phyloP scores from a whole-genome alignment of 2,329 filamentous ascomycete species.

The Coniochaeta sp. region DNA sequence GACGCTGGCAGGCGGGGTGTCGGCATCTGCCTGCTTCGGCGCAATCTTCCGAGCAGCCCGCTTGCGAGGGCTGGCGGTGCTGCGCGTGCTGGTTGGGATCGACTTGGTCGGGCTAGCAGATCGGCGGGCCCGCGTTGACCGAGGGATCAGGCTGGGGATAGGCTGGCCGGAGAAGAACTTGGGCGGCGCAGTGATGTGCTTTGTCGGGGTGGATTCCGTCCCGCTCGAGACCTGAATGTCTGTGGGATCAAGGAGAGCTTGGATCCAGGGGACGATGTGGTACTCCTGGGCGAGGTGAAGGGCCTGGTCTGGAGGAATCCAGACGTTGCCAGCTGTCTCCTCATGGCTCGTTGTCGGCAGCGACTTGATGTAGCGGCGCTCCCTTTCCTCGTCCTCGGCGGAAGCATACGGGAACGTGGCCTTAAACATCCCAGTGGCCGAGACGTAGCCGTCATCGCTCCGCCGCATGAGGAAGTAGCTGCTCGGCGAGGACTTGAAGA shows the following conservation, averaged over 20 bases:
- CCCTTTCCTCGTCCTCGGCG: slow-evolving; percentile 62
- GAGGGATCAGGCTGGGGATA: slow-evolving; percentile 29
- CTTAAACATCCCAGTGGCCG: slow-evolving; percentile 89
- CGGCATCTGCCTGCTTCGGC: slow-evolving; percentile 28
- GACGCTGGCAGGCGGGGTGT: slow-evolving; percentile 13
- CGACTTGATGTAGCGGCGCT: slow-evolving; percentile 79
- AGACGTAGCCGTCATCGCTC: slow-evolving; percentile 77
- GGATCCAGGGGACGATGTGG: slow-evolving; percentile 77
- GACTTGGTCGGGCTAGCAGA: slow-evolving; percentile 52
- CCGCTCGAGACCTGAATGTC: slow-evolving; percentile 64
- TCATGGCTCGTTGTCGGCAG: slow-evolving; percentile 76
- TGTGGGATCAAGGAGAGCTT: slow-evolving; percentile 82
- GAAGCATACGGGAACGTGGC: slow-evolving; percentile 77
- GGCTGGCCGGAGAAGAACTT: slow-evolving; percentile 50
- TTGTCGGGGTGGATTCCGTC: slow-evolving; percentile 50
- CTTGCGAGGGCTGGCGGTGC: slow-evolving; percentile 48
- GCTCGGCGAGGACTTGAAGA: slow-evolving; percentile 83
- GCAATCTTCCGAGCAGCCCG: slow-evolving; percentile 36
- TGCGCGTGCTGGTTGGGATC: slow-evolving; percentile 31
- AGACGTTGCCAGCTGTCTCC: slow-evolving; percentile 93
- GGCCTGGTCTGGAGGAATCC: slow-evolving; percentile 81
- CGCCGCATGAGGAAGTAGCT: slow-evolving; percentile 96
- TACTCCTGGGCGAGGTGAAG: slow-evolving; percentile 83
- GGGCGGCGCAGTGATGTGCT: slow-evolving; percentile 77
- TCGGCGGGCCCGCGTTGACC: slow-evolving; percentile 43